Evolutionary conservation across 2,329 filamentous ascomycete genomes (phyloP).

Genomic region (Epicoccum sorghinum): DNA sequence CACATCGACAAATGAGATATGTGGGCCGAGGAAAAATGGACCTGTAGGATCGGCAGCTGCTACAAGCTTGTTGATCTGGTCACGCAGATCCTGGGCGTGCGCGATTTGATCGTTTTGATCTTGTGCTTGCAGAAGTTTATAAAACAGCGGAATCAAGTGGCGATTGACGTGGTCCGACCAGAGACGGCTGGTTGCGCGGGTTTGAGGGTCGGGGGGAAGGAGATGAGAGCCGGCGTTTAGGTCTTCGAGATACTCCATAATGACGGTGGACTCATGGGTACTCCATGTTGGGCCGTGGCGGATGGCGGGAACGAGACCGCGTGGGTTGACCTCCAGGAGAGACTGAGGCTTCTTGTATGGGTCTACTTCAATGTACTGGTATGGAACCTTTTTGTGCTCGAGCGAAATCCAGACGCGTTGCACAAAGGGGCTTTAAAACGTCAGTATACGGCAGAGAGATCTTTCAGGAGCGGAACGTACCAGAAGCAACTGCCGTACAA

Average conservation of each 20-base stretch:
- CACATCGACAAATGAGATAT: constrained; percentile 71
- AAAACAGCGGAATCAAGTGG: constrained; percentile 77
- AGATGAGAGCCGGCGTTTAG: constrained; percentile 65
- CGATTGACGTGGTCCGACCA: constrained; percentile 85
- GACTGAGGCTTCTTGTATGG: constrained; percentile 75
- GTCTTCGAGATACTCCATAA: constrained; percentile 91
- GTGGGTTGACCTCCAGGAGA: constrained; percentile 76
- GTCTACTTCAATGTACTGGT: constrained; percentile 87
- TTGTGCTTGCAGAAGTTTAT: constrained; percentile 71
- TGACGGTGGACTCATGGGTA: constrained; percentile 79
- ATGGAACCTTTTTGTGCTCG: constrained; percentile 76
- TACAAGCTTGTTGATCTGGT: constrained; percentile 67
- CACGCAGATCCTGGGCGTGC: constrained; percentile 66
- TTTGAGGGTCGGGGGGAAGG: constrained; percentile 69
- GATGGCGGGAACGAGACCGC: constrained; percentile 77
- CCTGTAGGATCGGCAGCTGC: constrained; percentile 64
- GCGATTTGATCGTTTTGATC: constrained; percentile 64
- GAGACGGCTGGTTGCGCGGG: constrained; percentile 74
- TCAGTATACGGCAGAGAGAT: constrained; percentile 4
- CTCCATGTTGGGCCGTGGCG: constrained; percentile 77
- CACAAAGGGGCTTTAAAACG: constrained; percentile 70
- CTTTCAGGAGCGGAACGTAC: constrained; percentile 53
- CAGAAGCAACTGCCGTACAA: constrained; percentile 86
- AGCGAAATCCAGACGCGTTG: constrained; percentile 90
- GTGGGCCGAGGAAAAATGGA: constrained; percentile 70